These are phyloP conservation scores for Syzygium aromaticum DNA, from an alignment of 345 rosid genomes.

Conservation along the genomic window DNA sequence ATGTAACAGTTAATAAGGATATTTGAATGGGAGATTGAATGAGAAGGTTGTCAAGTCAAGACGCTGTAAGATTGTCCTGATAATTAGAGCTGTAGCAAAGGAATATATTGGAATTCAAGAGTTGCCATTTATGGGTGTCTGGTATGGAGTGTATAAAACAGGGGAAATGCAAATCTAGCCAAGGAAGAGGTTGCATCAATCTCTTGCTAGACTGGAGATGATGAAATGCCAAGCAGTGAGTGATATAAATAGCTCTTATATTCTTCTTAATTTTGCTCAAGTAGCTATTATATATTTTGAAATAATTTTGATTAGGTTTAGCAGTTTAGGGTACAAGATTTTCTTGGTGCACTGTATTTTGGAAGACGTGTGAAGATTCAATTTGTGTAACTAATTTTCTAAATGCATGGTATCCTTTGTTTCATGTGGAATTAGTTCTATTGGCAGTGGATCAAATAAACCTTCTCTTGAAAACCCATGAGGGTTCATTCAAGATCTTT, in stretches of 20 bases:
- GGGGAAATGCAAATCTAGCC: neutral
- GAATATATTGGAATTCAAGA: neutral
- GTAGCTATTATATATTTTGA: too few relatives aligned
- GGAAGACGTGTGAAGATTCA: too few relatives aligned
- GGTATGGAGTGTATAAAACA: neutral
- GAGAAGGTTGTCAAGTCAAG: neutral
- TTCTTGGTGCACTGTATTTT: too few relatives aligned
- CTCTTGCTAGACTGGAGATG: neutral
- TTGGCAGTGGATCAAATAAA: too few relatives aligned
- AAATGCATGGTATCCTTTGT: too few relatives aligned
- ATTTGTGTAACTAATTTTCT: too few relatives aligned
- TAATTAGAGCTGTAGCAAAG: neutral
- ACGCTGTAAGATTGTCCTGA: neutral
- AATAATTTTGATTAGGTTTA: too few relatives aligned
- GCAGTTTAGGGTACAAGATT: too few relatives aligned
- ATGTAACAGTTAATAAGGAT: neutral
- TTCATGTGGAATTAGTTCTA: too few relatives aligned
- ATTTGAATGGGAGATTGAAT: neutral
- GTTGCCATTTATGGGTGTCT: neutral
- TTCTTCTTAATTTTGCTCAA: neutral
- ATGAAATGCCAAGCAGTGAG: neutral
- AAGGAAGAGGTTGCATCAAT: neutral
- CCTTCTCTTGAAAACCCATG: too few relatives aligned
- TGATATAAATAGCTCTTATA: neutral
- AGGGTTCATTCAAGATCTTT: too few relatives aligned